Percentiles rank a stretch among this genome's conserved stretches.
Conservation (phyloP, 108 stramenopile genomes). For the Discostella stelligeroides region DNA sequence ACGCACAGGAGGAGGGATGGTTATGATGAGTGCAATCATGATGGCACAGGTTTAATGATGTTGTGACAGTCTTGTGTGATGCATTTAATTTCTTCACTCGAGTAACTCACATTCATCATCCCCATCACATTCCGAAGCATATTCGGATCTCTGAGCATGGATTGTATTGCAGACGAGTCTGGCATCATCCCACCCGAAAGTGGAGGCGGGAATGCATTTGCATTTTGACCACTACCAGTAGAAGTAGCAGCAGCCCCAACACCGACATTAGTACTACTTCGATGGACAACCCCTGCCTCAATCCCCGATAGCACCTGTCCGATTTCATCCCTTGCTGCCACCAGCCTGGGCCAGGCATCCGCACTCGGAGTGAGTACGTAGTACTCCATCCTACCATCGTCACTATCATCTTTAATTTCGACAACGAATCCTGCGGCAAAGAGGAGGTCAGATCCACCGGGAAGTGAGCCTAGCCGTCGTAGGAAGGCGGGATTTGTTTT, state of each 20-base stretch:
- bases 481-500: slow-evolving; percentile 71
- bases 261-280: background rate
- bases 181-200: background rate
- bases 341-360: slow-evolving; percentile 74
- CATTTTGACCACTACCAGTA: background rate
- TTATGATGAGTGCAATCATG: background rate
- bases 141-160: slow-evolving; percentile 68
- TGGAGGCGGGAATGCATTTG: no score
- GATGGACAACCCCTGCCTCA: slow-evolving; percentile 11
- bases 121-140: slow-evolving; percentile 54
- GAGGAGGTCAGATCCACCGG: slow-evolving; percentile 63
- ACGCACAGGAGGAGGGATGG: background rate
- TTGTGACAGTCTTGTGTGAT: no score
- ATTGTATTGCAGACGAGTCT: slow-evolving; percentile 32
- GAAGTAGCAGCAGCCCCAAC: no score
- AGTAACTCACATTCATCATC: slow-evolving; percentile 68
- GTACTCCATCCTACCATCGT: slow-evolving; percentile 32
- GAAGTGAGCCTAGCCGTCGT: slow-evolving; percentile 64
- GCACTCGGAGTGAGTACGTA: slow-evolving; percentile 67
- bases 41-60: background rate
- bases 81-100: no score
- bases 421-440: slow-evolving; percentile 58
- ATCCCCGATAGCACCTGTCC: slow-evolving; percentile 37
- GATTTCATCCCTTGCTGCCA: slow-evolving; percentile 49
- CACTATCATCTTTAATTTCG: slow-evolving; percentile 26